A percentile compares a stretch with the other conserved stretches of the same genome.
phyloP scores from a whole-genome alignment of 2,329 filamentous ascomycete species.

The Ophiocordyceps camponoti-saundersi region DNA sequence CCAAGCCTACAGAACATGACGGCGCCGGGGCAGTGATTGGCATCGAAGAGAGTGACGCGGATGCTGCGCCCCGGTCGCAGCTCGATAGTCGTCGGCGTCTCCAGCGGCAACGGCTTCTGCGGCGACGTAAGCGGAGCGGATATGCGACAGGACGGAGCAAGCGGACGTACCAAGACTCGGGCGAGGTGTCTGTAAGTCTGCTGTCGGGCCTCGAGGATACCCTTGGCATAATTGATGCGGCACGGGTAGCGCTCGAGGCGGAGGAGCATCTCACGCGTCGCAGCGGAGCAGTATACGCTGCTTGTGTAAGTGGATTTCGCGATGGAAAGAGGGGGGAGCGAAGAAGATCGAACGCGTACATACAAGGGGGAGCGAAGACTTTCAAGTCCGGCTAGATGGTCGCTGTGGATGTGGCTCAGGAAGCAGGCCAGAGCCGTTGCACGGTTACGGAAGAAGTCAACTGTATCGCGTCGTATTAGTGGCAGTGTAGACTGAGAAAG shows the following conservation, averaged over 20 bases:
- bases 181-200: conserved; percentile 63
- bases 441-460: conserved; percentile 63
- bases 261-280: conserved; percentile 66
- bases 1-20: conserved; percentile 60
- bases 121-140: neutral
- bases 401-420: conserved; percentile 81
- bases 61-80: conserved; percentile 51
- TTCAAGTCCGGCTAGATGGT: conserved; percentile 72
- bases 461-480: conserved; percentile 17
- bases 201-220: conserved; percentile 56
- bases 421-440: conserved; percentile 59
- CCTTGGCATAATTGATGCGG: conserved; percentile 64
- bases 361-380: conserved; percentile 59
- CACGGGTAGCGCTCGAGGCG: conserved; percentile 64
- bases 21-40: conserved; percentile 79
- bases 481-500: neutral
- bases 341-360: neutral
- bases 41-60: conserved; percentile 71
- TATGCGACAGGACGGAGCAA: neutral
- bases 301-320: neutral
- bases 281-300: conserved; percentile 72
- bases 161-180: conserved; percentile 39
- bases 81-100: conserved; percentile 64
- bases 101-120: conserved; percentile 63
- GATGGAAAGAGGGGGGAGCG: neutral